These are phyloP conservation scores for Boletellus ananiceps DNA, from an alignment of 768 basidiomycete species.

Conservation along the genomic window DNA sequence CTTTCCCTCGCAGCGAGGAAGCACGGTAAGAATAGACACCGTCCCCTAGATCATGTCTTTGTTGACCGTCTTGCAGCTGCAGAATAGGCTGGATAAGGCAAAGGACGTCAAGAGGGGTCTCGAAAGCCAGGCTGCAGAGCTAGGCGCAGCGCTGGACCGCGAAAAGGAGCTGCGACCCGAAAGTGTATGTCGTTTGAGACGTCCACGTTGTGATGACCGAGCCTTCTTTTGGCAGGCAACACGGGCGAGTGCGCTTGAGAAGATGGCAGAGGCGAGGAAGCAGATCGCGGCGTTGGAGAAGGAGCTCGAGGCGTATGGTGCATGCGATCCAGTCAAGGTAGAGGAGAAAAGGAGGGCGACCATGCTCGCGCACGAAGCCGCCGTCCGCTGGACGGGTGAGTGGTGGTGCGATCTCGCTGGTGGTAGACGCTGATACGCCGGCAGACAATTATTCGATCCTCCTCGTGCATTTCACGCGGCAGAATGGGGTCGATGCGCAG, in stretches of 20 bases:
- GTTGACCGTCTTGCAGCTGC: slow-evolving; percentile 40
- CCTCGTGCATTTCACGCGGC: slow-evolving; percentile 60
- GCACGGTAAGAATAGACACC: slow-evolving; percentile 45
- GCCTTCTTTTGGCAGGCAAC: slow-evolving; percentile 40
- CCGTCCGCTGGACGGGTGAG: slow-evolving; percentile 85
- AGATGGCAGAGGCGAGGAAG: slow-evolving; percentile 45
- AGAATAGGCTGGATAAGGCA: slow-evolving; percentile 47
- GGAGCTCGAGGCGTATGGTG: slow-evolving; percentile 75
- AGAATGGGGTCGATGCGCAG: slow-evolving; percentile 50
- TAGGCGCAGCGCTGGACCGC: slow-evolving; percentile 41
- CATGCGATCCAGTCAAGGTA: slow-evolving; percentile 78
- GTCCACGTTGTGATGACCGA: neutral
- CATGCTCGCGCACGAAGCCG: slow-evolving; percentile 77
- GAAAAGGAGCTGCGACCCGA: slow-evolving; percentile 55
- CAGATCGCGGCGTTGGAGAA: slow-evolving; percentile 49
- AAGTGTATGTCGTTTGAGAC: slow-evolving; percentile 39
- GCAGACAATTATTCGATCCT: slow-evolving; percentile 70
- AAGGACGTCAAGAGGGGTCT: slow-evolving; percentile 43
- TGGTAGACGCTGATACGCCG: neutral
- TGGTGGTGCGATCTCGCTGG: neutral
- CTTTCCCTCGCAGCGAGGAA: slow-evolving; percentile 85
- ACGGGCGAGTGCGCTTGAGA: slow-evolving; percentile 50
- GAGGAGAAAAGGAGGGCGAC: slow-evolving; percentile 72
- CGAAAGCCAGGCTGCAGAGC: slow-evolving; percentile 47
- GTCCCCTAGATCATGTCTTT: neutral